These are phyloP conservation scores for Lentinula novae-zelandiae DNA, from an alignment of 1,284 basidiomycete genomes.

Conservation along the genomic window DNA sequence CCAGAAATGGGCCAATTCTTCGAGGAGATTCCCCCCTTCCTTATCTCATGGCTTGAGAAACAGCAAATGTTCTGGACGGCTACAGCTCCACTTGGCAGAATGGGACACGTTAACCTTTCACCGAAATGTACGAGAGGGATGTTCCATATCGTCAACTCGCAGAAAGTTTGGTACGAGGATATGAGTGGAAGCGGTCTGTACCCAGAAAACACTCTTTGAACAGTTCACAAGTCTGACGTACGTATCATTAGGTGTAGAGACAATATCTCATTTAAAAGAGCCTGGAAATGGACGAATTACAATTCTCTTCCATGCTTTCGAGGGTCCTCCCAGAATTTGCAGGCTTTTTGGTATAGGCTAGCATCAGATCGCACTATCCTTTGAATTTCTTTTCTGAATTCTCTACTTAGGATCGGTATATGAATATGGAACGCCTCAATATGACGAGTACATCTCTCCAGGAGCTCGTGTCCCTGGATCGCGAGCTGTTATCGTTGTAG, in stretches of 20 bases:
- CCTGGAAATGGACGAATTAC: constrained; percentile 46
- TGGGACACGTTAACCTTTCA: constrained; percentile 53
- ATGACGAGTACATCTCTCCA: constrained; percentile 39
- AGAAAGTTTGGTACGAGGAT: constrained; percentile 58
- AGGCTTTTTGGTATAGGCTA: constrained; percentile 51
- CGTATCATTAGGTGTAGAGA: constrained; percentile 42
- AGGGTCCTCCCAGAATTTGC: constrained; percentile 43
- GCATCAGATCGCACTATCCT: not conserved
- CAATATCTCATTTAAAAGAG: constrained; percentile 52
- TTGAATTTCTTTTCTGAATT: not conserved
- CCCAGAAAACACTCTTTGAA: not conserved
- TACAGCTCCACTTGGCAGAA: constrained; percentile 42
- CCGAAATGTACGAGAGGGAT: constrained; percentile 46
- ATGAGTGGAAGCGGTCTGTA: constrained; percentile 51
- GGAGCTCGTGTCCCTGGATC: constrained; percentile 42
- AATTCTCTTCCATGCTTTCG: constrained; percentile 52
- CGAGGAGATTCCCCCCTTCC: constrained; percentile 40
- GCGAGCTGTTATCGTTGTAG: constrained; percentile 45
- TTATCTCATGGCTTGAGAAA: constrained; percentile 45
- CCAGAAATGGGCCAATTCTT: constrained; percentile 22
- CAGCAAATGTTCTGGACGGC: constrained; percentile 62
- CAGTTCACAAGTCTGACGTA: not conserved
- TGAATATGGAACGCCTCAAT: constrained; percentile 50
- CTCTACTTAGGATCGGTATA: constrained; percentile 27
- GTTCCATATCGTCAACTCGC: constrained; percentile 46